Conservation (phyloP, 1,284 basidiomycete species). For the Paramarasmius palmivorus region DNA sequence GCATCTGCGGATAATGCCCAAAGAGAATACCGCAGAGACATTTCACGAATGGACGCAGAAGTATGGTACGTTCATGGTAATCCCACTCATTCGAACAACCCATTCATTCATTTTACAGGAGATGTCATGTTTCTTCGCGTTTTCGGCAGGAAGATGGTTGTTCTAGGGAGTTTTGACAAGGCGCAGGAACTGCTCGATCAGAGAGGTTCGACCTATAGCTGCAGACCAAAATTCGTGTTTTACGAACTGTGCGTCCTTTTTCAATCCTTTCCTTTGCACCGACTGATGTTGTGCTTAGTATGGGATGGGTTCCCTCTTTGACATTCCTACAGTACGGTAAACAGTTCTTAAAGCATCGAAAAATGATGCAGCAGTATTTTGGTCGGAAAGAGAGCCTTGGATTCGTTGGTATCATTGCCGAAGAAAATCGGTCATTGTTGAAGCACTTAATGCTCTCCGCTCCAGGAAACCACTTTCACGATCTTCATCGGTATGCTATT, state of each 20-base stretch:
- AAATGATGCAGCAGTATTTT: slow-evolving; percentile 19
- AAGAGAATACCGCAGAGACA: slow-evolving; percentile 7
- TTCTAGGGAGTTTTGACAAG: slow-evolving; percentile 13
- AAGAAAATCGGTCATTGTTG: slow-evolving; percentile 19
- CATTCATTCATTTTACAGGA: slow-evolving; percentile 7
- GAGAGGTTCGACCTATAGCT: slow-evolving; percentile 15
- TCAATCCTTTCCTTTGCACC: not conserved
- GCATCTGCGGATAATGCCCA: slow-evolving; percentile 16
- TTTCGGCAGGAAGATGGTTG: slow-evolving; percentile 9
- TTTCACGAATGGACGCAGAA: slow-evolving; percentile 20
- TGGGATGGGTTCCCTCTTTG: slow-evolving; percentile 21
- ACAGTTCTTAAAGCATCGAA: slow-evolving; percentile 20
- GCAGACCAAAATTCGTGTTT: slow-evolving; percentile 12
- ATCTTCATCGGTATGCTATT: slow-evolving; percentile 15
- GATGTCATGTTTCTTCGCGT: slow-evolving; percentile 16
- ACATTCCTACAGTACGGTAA: slow-evolving; percentile 20
- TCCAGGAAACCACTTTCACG: slow-evolving; percentile 9
- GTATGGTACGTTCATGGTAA: slow-evolving; percentile 14
- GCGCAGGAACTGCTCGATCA: slow-evolving; percentile 17
- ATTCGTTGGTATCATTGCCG: slow-evolving; percentile 16
- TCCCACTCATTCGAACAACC: not conserved
- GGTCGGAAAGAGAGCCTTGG: slow-evolving; percentile 11
- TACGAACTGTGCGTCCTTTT: slow-evolving; percentile 10
- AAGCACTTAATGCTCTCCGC: slow-evolving; percentile 15
- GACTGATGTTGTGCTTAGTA: slow-evolving; percentile 12